Base-by-base conservation (phyloP, 2,329 filamentous ascomycete species). In the Neonectria neomacrospora region DNA sequence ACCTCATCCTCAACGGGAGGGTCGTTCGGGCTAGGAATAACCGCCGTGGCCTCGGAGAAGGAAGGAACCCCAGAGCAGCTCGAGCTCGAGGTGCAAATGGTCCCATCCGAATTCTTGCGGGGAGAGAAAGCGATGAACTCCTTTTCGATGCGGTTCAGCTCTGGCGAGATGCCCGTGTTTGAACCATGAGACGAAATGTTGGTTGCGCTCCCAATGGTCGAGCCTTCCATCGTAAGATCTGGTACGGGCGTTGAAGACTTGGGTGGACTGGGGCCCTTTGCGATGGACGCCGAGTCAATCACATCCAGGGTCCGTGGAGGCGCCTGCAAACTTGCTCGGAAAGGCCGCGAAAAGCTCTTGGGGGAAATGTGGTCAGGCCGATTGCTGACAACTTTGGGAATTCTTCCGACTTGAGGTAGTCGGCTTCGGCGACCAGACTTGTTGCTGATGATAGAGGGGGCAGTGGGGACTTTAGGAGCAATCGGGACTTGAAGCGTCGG, bases 281-380 rank as follows among this genome's bases (percentile, higher is more conserved):
- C 83, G 54, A 86, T 76, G 0, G 79, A 85, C 1, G 82, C 75
- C 0, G 66, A 54, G 18, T 77, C 73, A 20, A 65, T 63, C 8
- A 71, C 58, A 2, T 56, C 76, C 60, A 66, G 80, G 74, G 11
- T 78, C 53, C 54, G 73, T 47, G 48, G 72, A 58, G 55, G 73
- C 57, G 61, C 67, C 61, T 84, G 81, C 45, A 83, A 65, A 67
- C 86, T 88, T 12, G 83, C 76, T 52, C 84, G 79, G 74, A 97
- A 97, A 0, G 94, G 93, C 9, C 93, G 85, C 3, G 94, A 97
- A 76, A 97, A 97, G 32, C 93, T 97, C 74, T 89, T 90, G 1
- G 91, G 87, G 1, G 92, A 90, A 1, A 88, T 86, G 51, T 87
- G 87, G 65, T 91, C 86, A 37, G 88, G 82, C 56, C 89, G 86